Percentiles rank a stretch among this genome's conserved stretches.
These are phyloP conservation scores for Cadophora sp. DNA, from an alignment of 2,329 filamentous ascomycete genomes.

Conservation along the genomic window DNA sequence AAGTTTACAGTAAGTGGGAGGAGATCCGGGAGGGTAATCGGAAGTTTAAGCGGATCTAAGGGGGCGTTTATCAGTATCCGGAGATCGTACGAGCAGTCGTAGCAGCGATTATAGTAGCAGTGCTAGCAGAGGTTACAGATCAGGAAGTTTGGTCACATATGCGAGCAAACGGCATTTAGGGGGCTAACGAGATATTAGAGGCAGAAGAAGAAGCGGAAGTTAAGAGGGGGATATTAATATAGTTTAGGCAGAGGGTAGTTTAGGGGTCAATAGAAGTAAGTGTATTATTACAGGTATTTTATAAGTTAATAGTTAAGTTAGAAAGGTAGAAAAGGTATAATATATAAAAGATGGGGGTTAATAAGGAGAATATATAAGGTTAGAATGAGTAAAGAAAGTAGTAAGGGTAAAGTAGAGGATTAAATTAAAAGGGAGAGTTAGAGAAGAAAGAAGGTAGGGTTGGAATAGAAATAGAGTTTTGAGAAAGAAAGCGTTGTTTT, in stretches of 20 bases:
- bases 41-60: slow-evolving; percentile 6
- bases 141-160: slow-evolving; percentile 10
- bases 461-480: no score
- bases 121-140: neutral
- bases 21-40: neutral
- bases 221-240: slow-evolving; percentile 11
- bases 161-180: slow-evolving; percentile 5
- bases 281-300: slow-evolving; percentile 13
- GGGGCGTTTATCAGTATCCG: slow-evolving; percentile 7
- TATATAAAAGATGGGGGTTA: no score
- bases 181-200: neutral
- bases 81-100: slow-evolving; percentile 7
- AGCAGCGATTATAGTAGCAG: slow-evolving; percentile 13
- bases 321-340: slow-evolving; percentile 2
- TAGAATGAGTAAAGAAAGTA: no score
- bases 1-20: neutral
- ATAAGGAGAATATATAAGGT: no score
- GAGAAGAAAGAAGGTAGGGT: no score
- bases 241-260: slow-evolving; percentile 14
- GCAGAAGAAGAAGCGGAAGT: neutral
- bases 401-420: no score
- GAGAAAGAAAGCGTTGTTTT: no score
- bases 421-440: no score
- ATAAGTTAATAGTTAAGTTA: neutral
- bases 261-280: neutral